Conservation (phyloP, 176 grass and related monocot species). For the Rhynchospora pubera region DNA sequence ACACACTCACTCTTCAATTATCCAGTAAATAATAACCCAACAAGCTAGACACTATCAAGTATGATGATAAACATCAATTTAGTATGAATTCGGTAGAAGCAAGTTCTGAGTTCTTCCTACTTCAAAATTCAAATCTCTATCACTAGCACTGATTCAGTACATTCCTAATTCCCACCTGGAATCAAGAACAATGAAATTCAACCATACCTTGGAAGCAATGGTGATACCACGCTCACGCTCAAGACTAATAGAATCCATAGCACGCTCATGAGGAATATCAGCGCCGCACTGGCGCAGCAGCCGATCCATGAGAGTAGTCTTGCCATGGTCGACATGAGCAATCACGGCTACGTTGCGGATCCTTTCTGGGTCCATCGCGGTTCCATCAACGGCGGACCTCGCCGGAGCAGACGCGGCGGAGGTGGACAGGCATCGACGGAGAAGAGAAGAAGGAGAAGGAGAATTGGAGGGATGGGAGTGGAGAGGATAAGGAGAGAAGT, state of each 20-base stretch:
- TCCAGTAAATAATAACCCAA: neutral
- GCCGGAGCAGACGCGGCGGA: conserved; percentile 25
- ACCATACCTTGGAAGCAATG: conserved; percentile 75
- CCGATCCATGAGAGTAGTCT: conserved; percentile 97
- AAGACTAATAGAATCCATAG: conserved; percentile 89
- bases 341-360: conserved; percentile 95
- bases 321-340: conserved; percentile 95
- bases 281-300: conserved; percentile 85
- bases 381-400: conserved; percentile 6
- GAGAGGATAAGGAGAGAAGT: neutral
- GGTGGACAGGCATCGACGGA: conserved; percentile 33
- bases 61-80: neutral
- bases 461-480: conserved; percentile 19
- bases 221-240: conserved; percentile 92
- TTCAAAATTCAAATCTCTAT: neutral
- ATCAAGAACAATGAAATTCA: neutral
- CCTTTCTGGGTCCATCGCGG: conserved; percentile 45
- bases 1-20: neutral
- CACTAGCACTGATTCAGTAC: neutral
- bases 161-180: neutral
- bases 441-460: conserved; percentile 33
- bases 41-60: neutral
- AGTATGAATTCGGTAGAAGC: neutral
- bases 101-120: neutral
- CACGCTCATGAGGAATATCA: conserved; percentile 86